phyloP scores from a whole-genome alignment of 352 stramenopile genomes.

The Pythium brachiatum region DNA sequence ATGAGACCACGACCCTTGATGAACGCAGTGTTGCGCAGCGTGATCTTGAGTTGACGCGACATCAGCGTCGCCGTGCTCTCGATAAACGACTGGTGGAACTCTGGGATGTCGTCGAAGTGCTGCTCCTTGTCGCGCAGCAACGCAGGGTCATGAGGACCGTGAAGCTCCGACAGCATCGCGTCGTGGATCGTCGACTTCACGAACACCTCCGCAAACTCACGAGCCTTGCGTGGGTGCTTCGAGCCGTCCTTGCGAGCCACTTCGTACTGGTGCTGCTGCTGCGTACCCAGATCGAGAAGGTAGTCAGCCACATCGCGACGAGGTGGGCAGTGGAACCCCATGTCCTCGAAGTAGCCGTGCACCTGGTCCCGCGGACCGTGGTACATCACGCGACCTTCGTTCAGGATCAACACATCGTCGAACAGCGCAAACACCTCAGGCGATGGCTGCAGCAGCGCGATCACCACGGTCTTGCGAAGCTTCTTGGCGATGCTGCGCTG shows the following conservation, averaged over 20 bases:
- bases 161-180: slow-evolving; percentile 61
- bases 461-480: slow-evolving; percentile 54
- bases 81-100: slow-evolving; percentile 18
- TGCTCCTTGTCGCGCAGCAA: slow-evolving; percentile 66
- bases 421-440: slow-evolving; percentile 93
- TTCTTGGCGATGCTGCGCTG: slow-evolving; percentile 61
- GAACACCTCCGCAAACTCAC: slow-evolving; percentile 27
- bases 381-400: slow-evolving; percentile 89
- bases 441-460: slow-evolving; percentile 90
- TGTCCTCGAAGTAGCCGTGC: slow-evolving; percentile 71
- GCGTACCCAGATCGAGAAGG: slow-evolving; percentile 57
- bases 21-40: slow-evolving; percentile 33
- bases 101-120: slow-evolving; percentile 10
- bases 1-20: slow-evolving; percentile 25
- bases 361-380: slow-evolving; percentile 57
- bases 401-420: slow-evolving; percentile 92
- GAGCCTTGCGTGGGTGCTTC: slow-evolving; percentile 8
- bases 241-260: background rate
- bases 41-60: slow-evolving; percentile 48
- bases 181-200: slow-evolving; percentile 19
- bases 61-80: slow-evolving; percentile 11
- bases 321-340: slow-evolving; percentile 61
- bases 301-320: slow-evolving; percentile 90
- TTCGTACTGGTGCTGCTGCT: slow-evolving; percentile 24
- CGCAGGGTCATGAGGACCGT: slow-evolving; percentile 84